Evolutionary conservation across 495 filamentous ascomycete genomes (phyloP).

Genomic region (Tetracladium marchalianum): DNA sequence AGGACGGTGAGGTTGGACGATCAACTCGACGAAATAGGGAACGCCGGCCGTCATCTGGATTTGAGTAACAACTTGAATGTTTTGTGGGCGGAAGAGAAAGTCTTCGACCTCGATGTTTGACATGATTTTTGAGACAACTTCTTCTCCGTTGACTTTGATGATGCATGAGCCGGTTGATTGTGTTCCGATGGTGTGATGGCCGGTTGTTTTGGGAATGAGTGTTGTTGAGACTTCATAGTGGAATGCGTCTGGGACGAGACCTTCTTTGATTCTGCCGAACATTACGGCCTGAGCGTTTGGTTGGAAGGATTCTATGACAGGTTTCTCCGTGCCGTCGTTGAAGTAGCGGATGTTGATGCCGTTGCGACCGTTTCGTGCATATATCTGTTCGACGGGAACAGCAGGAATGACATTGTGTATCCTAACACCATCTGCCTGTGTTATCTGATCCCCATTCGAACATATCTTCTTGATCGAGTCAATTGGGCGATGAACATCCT

Average conservation of each 20-base stretch:
- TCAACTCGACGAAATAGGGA: neutral
- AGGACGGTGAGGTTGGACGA: neutral
- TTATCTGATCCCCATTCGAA: neutral
- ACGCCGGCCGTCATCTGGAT: neutral
- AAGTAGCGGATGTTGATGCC: constrained; percentile 5
- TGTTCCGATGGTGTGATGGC: constrained; percentile 1
- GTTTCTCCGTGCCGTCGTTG: neutral
- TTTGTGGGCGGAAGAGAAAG: constrained; percentile 3
- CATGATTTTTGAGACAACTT: neutral
- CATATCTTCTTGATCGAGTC: neutral
- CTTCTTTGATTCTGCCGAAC: neutral
- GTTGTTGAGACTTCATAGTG: constrained; percentile 1
- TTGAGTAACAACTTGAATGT: neutral
- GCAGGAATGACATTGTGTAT: neutral
- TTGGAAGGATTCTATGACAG: neutral
- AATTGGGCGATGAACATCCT: constrained; percentile 33
- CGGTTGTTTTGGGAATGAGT: constrained; percentile 2
- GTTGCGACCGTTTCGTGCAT: neutral
- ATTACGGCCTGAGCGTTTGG: neutral
- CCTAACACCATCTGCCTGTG: neutral
- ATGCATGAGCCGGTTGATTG: neutral
- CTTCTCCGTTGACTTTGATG: neutral
- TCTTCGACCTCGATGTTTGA: neutral
- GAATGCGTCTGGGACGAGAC: neutral
- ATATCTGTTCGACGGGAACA: neutral